These are phyloP conservation scores for Penstemon eatonii DNA, from an alignment of 257 asterid genomes.

Conservation along the genomic window DNA sequence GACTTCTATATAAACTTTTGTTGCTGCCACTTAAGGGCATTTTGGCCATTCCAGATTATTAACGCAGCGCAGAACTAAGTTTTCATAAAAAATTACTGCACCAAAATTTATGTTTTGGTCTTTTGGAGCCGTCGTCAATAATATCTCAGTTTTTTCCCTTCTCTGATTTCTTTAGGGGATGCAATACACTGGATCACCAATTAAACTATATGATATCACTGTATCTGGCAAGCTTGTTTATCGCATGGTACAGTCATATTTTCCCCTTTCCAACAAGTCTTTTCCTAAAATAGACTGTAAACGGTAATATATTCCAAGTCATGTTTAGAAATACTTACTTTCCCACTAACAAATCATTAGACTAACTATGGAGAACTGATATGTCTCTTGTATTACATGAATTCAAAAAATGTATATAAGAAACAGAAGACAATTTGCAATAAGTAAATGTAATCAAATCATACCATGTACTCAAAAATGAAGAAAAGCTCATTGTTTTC, in stretches of 20 bases:
- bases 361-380: not conserved
- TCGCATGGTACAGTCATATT: not conserved
- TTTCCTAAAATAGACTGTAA: not conserved
- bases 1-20: too few relatives aligned
- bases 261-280: too few relatives aligned
- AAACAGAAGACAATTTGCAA: slow-evolving; percentile 20
- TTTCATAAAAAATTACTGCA: too few relatives aligned
- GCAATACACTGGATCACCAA: too few relatives aligned
- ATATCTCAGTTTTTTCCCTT: too few relatives aligned
- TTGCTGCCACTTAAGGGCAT: too few relatives aligned
- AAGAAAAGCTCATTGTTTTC: slow-evolving; percentile 93
- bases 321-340: not conserved
- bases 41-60: too few relatives aligned
- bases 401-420: not conserved
- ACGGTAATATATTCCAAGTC: not conserved
- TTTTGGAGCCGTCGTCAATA: too few relatives aligned
- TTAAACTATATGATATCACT: not conserved
- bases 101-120: too few relatives aligned
- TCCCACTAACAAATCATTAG: not conserved
- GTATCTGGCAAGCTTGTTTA: not conserved
- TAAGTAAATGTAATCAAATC: slow-evolving; percentile 13
- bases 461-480: slow-evolving; percentile 95
- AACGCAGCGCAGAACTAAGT: too few relatives aligned
- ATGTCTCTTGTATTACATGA: slow-evolving; percentile 10
- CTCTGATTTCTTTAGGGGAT: too few relatives aligned